Evolutionary conservation across 73 alveolate genomes (phyloP).

Genomic region (Blepharisma japonicum): DNA sequence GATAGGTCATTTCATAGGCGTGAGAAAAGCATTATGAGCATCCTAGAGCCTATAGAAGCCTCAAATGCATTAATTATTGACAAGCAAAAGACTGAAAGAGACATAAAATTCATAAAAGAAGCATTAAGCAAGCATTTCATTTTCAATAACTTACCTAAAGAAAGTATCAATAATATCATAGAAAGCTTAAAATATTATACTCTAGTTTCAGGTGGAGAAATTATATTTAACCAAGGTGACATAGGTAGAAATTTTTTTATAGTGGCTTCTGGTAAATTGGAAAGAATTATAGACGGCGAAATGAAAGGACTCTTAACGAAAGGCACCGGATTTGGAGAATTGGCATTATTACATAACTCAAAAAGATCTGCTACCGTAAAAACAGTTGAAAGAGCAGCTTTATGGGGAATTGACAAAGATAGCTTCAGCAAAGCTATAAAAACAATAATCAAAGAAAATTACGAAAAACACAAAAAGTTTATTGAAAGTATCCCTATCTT

Average conservation of each 20-base stretch:
- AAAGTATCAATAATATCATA: not conserved
- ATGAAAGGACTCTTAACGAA: not conserved
- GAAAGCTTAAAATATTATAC: constrained; percentile 22
- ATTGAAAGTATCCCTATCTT: constrained; percentile 14
- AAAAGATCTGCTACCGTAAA: not conserved
- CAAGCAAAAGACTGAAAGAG: constrained; percentile 6
- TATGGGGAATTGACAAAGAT: constrained; percentile 13
- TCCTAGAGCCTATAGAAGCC: not conserved
- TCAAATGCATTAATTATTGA: not conserved
- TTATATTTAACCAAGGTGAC: constrained; percentile 12
- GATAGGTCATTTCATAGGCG: no score
- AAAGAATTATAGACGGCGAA: not conserved
- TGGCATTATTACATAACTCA: constrained; percentile 4
- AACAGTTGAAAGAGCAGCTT: not conserved
- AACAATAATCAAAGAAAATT: not conserved
- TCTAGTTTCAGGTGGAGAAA: not conserved
- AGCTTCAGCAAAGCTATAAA: not conserved
- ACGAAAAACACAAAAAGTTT: not conserved
- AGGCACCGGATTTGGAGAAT: constrained; percentile 19
- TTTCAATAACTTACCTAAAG: not conserved
- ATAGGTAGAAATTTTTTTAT: not conserved
- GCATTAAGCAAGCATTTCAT: constrained; percentile 1
- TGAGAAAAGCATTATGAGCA: no score
- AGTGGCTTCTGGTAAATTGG: not conserved
- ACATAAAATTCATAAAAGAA: not conserved